Evolutionary conservation across 2,329 filamentous ascomycete genomes (phyloP).

Genomic region (Colletotrichum orchidophilum): DNA sequence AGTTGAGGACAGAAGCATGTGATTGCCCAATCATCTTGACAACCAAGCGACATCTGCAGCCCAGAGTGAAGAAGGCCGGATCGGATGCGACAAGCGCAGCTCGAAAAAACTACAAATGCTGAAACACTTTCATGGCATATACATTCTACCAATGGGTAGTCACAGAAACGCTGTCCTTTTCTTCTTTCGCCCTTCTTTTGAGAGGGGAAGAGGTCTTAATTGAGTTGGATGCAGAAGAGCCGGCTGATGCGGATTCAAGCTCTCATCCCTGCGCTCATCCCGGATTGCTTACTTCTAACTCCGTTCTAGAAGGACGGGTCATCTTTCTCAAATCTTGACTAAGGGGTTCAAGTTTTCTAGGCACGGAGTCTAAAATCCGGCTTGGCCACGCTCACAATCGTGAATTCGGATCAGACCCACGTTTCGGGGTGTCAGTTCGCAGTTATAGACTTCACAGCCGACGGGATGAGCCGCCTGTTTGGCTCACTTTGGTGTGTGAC

Average conservation of each 20-base stretch:
- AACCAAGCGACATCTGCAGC: not conserved
- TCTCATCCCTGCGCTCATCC: not conserved
- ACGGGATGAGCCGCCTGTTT: not conserved
- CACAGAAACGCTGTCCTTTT: not conserved
- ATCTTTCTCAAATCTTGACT: not conserved
- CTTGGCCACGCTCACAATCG: not conserved
- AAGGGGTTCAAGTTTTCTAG: not conserved
- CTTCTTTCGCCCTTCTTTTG: not conserved
- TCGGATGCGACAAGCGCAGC: not conserved
- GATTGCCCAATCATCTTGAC: not conserved
- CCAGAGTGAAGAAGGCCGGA: not conserved
- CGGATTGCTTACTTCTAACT: not conserved
- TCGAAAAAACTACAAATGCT: not conserved
- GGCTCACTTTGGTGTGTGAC: not conserved
- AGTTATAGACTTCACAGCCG: not conserved
- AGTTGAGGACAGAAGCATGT: not conserved
- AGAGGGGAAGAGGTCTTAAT: not conserved
- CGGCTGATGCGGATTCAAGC: not conserved
- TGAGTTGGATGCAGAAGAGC: not conserved
- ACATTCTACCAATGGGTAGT: not conserved
- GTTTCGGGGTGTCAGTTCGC: constrained; percentile 9
- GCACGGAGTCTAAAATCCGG: not conserved
- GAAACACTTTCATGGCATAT: constrained; percentile 16
- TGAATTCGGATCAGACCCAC: constrained; percentile 1
- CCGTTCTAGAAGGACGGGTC: constrained; percentile 11